These are phyloP conservation scores for Nemophila menziesii DNA, from an alignment of 257 asterid genomes.

Conservation along the genomic window DNA sequence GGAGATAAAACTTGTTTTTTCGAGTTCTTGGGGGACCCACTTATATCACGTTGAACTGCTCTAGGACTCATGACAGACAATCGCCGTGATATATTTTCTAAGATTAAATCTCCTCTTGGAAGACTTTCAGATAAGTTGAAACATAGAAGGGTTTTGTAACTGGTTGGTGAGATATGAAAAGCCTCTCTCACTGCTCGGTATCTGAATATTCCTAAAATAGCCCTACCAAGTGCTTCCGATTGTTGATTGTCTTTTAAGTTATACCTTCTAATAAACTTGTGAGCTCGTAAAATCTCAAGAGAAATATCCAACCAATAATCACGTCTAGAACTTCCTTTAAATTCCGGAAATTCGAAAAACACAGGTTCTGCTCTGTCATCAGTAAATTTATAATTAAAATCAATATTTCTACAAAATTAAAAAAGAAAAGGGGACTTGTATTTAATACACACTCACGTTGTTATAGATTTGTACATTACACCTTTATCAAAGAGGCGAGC, in stretches of 20 bases:
- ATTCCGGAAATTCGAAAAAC: constrained; percentile 86
- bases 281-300: constrained; percentile 69
- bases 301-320: constrained; percentile 84
- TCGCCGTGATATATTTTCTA: constrained; percentile 53
- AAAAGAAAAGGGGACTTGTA: neutral
- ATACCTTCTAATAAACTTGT: constrained; percentile 55
- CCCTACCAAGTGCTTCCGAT: constrained; percentile 70
- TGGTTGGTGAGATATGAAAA: constrained; percentile 47
- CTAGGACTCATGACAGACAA: constrained; percentile 30
- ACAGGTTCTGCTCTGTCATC: constrained; percentile 74
- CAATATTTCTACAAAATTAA: neutral
- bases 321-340: constrained; percentile 79
- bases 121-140: constrained; percentile 92
- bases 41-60: constrained; percentile 24
- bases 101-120: constrained; percentile 78
- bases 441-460: constrained; percentile 38
- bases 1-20: constrained; percentile 37
- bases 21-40: constrained; percentile 43
- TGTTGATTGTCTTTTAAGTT: constrained; percentile 47
- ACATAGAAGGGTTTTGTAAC: constrained; percentile 65
- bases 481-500: constrained; percentile 93
- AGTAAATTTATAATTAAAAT: constrained; percentile 11
- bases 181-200: constrained; percentile 81
- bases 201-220: constrained; percentile 63
- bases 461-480: constrained; percentile 81